These are phyloP conservation scores for Discostella stelligera DNA, from an alignment of 352 stramenopile genomes.

Conservation along the genomic window DNA sequence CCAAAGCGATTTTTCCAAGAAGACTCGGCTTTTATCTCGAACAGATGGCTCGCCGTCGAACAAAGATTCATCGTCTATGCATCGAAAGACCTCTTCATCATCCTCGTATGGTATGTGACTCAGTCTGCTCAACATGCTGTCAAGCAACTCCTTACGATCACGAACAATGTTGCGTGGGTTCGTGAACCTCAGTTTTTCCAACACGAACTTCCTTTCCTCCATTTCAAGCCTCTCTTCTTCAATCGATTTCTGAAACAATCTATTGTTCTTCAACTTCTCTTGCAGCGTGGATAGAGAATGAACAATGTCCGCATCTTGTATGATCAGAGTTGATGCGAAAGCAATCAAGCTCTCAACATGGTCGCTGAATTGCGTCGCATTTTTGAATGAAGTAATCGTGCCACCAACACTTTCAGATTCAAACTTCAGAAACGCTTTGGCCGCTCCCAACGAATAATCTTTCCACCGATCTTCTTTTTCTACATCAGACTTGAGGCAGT, in stretches of 20 bases:
- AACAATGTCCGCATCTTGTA: constrained; percentile 50
- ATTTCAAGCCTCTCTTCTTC: constrained; percentile 27
- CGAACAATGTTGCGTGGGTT: constrained; percentile 42
- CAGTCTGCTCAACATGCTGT: constrained; percentile 55
- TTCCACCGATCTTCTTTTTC: constrained; percentile 54
- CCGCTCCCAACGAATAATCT: constrained; percentile 11
- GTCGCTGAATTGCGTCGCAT: constrained; percentile 38
- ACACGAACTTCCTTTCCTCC: constrained; percentile 23
- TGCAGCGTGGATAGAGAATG: constrained; percentile 25
- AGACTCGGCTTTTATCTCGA: constrained; percentile 51
- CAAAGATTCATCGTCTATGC: constrained; percentile 26
- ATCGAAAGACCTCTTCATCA: neutral
- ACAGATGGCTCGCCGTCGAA: constrained; percentile 33
- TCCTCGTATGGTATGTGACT: constrained; percentile 12
- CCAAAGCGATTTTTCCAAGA: constrained; percentile 52
- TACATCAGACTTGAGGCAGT: constrained; percentile 66
- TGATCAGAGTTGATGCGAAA: constrained; percentile 51
- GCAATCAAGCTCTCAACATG: constrained; percentile 43
- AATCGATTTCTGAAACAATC: constrained; percentile 27
- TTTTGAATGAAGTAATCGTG: constrained; percentile 23
- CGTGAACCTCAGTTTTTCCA: constrained; percentile 44
- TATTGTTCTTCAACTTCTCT: constrained; percentile 34
- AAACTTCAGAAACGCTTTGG: constrained; percentile 25
- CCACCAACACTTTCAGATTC: constrained; percentile 39
- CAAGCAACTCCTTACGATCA: constrained; percentile 57